These are phyloP conservation scores for Pseudogymnoascus sp. DNA, from an alignment of 2,329 filamentous ascomycete species.

Conservation along the genomic window DNA sequence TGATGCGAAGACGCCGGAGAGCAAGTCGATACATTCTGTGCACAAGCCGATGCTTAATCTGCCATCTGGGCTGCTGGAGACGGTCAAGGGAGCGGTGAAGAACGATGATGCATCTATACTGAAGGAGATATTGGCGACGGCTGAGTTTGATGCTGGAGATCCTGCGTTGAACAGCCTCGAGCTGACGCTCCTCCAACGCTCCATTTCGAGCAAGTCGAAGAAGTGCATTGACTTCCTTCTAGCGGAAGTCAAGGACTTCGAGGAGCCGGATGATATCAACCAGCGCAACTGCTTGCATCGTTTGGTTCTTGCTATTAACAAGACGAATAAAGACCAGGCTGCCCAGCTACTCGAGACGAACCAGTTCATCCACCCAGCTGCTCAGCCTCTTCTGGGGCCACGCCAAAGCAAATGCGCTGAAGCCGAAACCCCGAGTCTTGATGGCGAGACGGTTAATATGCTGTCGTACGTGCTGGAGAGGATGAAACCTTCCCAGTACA, in stretches of 20 bases:
- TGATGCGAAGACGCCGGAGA: conserved; percentile 66
- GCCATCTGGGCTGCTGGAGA: conserved; percentile 58
- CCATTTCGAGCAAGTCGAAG: conserved; percentile 62
- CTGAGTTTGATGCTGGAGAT: conserved; percentile 44
- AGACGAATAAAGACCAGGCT: conserved; percentile 47
- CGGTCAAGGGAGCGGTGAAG: conserved; percentile 62
- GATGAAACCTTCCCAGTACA: conserved; percentile 58
- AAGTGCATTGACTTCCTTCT: conserved; percentile 65
- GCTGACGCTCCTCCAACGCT: conserved; percentile 70
- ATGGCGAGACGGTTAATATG: conserved; percentile 69
- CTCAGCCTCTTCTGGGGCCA: conserved; percentile 55
- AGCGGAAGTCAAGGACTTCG: conserved; percentile 57
- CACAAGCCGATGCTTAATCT: conserved; percentile 65
- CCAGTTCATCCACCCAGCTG: conserved; percentile 69
- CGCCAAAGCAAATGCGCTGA: conserved; percentile 58
- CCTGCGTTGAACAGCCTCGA: conserved; percentile 55
- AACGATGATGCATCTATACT: conserved; percentile 54
- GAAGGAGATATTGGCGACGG: conserved; percentile 47
- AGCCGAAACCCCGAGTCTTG: conserved; percentile 52
- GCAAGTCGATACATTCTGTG: conserved; percentile 58
- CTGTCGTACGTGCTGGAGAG: conserved; percentile 54
- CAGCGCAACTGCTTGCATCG: conserved; percentile 89
- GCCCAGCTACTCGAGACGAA: conserved; percentile 30
- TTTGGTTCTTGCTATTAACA: conserved; percentile 83
- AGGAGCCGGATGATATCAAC: conserved; percentile 89